Conservation (phyloP, 352 stramenopile species). For the Phytophthora aleatoria region DNA sequence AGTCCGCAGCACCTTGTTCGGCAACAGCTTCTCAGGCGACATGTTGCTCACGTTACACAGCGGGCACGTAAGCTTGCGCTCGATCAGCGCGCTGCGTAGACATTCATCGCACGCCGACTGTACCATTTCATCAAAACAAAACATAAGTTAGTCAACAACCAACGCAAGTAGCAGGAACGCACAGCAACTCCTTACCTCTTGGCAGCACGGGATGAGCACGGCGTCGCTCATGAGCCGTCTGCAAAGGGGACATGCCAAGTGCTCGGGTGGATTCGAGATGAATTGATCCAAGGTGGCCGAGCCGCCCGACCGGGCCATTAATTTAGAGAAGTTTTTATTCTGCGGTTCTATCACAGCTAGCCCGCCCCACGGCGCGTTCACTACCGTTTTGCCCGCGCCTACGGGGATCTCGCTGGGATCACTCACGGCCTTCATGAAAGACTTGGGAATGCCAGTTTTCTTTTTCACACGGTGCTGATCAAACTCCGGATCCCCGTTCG, state of each 20-base stretch:
- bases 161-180: conserved; percentile 19
- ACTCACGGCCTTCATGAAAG: conserved; percentile 89
- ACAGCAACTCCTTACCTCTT: conserved; percentile 68
- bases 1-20: conserved; percentile 84
- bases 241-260: conserved; percentile 89
- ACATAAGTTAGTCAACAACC: conserved; percentile 15
- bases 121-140: conserved; percentile 17
- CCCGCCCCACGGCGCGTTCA: conserved; percentile 84
- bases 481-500: conserved; percentile 87
- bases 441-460: conserved; percentile 89
- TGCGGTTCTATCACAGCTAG: conserved; percentile 91
- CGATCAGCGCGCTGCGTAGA: conserved; percentile 76
- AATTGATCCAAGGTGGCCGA: conserved; percentile 91
- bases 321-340: conserved; percentile 93
- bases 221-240: conserved; percentile 89
- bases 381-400: conserved; percentile 85
- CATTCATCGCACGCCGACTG: conserved; percentile 87
- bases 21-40: conserved; percentile 84
- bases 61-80: conserved; percentile 81
- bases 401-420: conserved; percentile 86
- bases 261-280: conserved; percentile 88
- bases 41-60: conserved; percentile 82
- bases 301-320: conserved; percentile 88
- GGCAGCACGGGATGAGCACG: conserved; percentile 87
- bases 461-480: conserved; percentile 90